Evolutionary conservation across 768 basidiomycete species (phyloP), one percentile per base, ranked within the genome.

Genomic region (Termitomyces sp.): DNA sequence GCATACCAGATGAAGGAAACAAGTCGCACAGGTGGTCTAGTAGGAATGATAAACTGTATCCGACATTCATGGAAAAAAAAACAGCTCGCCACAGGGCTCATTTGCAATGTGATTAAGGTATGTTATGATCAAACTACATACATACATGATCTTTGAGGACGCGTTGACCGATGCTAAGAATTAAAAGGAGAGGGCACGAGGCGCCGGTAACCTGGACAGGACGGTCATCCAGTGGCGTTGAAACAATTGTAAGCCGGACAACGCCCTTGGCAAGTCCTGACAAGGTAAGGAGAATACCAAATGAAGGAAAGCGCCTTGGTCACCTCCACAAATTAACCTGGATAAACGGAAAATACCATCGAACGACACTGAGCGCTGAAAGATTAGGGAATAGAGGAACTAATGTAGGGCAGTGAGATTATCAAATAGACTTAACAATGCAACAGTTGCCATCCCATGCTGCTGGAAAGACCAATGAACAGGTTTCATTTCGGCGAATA

Each of bases 201-300:
- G 52, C 35, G 10, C 23, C 49, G 49, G 49, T 25, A 14, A 53
- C 38, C 14, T 21, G 31, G 11, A 32, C 31, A n/a, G 16, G 3
- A 42, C 4, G 50, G 40, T n/a, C 50, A 51, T 40, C 29, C n/a
- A 31, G 50, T 52, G 50, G 38, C 50, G 50, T 40, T 52, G 50
- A 19, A 14, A 37, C 50, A 25, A 21, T 40, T 52, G 9, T 12
- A 16, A 17, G 11, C 34, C 49, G 49, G 43, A 12, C 25, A 23
- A 10, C 29, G 19, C 7, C 29, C n/a, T 32, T 45, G 44, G 12
- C 25, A 46, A 34, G 6, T 35, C 53, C 53, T 40, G 27, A 55
- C 27, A 14, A 25, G 38, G 38, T 6, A 38, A 4, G 2, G 19
- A 16, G 21, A 7, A 31, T 8, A 42, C 31, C 46, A 23, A n/a